These are phyloP conservation scores for Pseudogymnoascus sp. DNA, from an alignment of 2,329 filamentous ascomycete species.

Conservation along the genomic window DNA sequence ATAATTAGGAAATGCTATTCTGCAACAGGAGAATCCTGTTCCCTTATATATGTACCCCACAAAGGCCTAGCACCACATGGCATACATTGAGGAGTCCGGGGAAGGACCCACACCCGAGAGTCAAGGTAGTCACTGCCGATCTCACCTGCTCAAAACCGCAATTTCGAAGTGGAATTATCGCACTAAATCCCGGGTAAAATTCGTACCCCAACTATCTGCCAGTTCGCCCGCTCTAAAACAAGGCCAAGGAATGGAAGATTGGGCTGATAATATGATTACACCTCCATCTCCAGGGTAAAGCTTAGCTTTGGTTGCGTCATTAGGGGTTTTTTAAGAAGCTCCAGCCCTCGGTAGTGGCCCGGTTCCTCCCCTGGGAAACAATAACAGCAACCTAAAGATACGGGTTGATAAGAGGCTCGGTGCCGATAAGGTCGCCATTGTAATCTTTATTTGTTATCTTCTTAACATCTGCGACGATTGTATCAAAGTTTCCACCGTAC, in stretches of 20 bases:
- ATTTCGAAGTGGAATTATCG: not conserved
- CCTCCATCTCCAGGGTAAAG: not conserved
- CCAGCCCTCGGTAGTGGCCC: not conserved
- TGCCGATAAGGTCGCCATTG: not conserved
- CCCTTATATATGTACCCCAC: constrained; percentile 6
- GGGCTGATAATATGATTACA: not conserved
- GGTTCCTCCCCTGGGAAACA: not conserved
- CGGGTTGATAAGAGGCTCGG: not conserved
- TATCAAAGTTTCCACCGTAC: not conserved
- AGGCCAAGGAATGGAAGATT: not conserved
- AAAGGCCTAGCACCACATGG: not conserved
- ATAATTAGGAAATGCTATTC: not conserved
- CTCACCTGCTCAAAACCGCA: not conserved
- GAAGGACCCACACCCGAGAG: not conserved
- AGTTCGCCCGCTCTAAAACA: not conserved
- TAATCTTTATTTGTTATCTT: not conserved
- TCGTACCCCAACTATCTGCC: not conserved
- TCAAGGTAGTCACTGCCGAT: not conserved
- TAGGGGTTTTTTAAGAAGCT: not conserved
- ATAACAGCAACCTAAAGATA: not conserved
- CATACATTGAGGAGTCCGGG: not conserved
- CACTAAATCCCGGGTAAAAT: not conserved
- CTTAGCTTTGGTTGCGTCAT: not conserved
- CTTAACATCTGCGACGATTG: not conserved
- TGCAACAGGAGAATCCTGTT: not conserved